Conservation (phyloP, 257 asterid genomes). For the Fraxinus pennsylvanica region DNA sequence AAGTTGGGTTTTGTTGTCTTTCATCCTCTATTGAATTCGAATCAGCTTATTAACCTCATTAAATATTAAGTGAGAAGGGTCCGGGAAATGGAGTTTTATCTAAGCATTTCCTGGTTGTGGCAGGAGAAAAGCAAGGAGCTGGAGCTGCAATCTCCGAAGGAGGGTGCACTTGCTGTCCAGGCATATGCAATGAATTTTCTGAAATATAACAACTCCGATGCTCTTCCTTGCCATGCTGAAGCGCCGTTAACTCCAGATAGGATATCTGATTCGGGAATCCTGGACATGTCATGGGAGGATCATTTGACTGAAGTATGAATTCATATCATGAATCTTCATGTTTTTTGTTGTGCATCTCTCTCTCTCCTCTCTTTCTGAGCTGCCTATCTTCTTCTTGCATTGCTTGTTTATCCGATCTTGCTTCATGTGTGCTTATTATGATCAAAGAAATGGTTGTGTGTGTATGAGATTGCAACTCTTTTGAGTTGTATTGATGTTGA, state of each 20-base stretch:
- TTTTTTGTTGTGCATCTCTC: constrained; percentile 15
- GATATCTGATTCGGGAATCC: constrained; percentile 53
- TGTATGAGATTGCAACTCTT: constrained; percentile 21
- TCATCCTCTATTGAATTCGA: constrained; percentile 10
- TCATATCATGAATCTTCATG: constrained; percentile 17
- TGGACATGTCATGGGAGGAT: constrained; percentile 59
- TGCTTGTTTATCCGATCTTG: constrained; percentile 20
- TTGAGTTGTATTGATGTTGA: constrained; percentile 17
- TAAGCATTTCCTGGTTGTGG: constrained; percentile 30
- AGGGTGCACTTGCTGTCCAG: constrained; percentile 47
- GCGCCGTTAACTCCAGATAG: constrained; percentile 67
- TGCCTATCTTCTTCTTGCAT: neutral
- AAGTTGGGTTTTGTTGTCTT: neutral
- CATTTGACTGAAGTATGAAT: constrained; percentile 64
- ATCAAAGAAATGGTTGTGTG: constrained; percentile 8
- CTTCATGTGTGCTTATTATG: constrained; percentile 20
- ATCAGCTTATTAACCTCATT: constrained; percentile 10
- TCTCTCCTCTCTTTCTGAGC: constrained; percentile 6
- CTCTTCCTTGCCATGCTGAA: constrained; percentile 44
- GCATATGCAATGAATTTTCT: constrained; percentile 71
- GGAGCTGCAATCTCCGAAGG: constrained; percentile 52
- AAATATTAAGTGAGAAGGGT: constrained; percentile 10
- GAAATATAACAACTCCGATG: constrained; percentile 44
- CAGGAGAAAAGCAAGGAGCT: constrained; percentile 58
- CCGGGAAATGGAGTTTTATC: constrained; percentile 4